Conservation (phyloP, 148 eudicot species). For the Salicornia ramosissima region DNA sequence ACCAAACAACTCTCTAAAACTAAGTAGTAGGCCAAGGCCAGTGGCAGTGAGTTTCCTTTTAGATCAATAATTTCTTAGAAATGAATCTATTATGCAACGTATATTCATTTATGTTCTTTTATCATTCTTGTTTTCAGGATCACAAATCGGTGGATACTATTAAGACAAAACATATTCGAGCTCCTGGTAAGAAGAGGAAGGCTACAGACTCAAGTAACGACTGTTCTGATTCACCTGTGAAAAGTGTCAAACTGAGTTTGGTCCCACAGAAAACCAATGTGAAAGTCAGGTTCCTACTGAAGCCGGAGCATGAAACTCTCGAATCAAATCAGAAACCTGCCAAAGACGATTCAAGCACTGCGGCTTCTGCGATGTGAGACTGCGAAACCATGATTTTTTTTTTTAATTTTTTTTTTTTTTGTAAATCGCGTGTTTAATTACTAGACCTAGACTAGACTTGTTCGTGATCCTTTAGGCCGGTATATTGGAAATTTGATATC, state of each 20-base stretch:
- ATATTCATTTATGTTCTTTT: not conserved
- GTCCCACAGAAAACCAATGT: slow-evolving; percentile 12
- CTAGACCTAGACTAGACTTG: too few species aligned
- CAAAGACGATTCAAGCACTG: not conserved
- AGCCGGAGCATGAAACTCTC: slow-evolving; percentile 17
- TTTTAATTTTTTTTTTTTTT: too few species aligned
- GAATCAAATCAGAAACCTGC: slow-evolving; percentile 3
- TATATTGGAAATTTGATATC: not conserved
- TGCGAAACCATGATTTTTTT: too few species aligned
- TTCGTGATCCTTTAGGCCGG: not conserved
- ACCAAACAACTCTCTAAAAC: too few species aligned
- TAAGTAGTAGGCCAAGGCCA: too few species aligned
- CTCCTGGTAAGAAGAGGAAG: slow-evolving; percentile 23
- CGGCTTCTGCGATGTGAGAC: slow-evolving; percentile 4
- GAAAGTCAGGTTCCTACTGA: slow-evolving; percentile 22
- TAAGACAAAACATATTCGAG: not conserved
- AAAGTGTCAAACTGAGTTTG: not conserved
- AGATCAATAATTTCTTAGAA: not conserved
- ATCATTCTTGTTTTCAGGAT: slow-evolving; percentile 18
- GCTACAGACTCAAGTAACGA: not conserved
- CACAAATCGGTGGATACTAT: not conserved
- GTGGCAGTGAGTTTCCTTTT: not conserved
- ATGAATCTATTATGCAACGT: not conserved
- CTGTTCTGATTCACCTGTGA: slow-evolving; percentile 1
- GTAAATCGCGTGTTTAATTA: too few species aligned